Percentiles rank a stretch among this genome's conserved stretches.
Evolutionary conservation across 768 basidiomycete species (phyloP).

Genomic region (Tricholoma terreum): DNA sequence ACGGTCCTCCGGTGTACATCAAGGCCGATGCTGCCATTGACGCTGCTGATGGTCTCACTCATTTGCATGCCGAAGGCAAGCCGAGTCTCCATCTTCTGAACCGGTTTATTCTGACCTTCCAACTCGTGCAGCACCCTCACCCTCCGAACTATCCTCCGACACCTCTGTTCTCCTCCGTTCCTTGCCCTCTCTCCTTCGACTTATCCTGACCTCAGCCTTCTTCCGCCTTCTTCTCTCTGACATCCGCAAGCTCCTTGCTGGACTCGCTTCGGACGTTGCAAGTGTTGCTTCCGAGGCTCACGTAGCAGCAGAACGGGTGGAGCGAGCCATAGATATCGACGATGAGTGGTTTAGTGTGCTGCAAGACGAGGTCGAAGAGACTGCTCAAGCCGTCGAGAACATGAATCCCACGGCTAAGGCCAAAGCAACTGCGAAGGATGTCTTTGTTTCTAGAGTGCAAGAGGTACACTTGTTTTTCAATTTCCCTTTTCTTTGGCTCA

Average conservation of each 20-base stretch:
- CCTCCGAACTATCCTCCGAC: conserved; percentile 27
- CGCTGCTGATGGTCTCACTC: conserved; percentile 9
- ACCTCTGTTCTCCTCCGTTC: conserved; percentile 24
- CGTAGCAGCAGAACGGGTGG: conserved; percentile 29
- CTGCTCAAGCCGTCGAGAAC: background rate
- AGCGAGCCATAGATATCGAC: conserved; percentile 13
- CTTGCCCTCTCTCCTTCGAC: conserved; percentile 25
- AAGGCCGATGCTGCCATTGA: conserved; percentile 15
- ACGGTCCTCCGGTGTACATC: conserved; percentile 14
- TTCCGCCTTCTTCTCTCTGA: conserved; percentile 36
- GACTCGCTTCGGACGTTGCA: conserved; percentile 30
- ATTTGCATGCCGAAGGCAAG: conserved; percentile 12
- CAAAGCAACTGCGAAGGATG: background rate
- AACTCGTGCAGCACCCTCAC: conserved; percentile 16
- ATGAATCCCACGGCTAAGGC: background rate
- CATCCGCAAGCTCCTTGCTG: conserved; percentile 29
- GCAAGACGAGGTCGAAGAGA: background rate
- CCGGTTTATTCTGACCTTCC: background rate
- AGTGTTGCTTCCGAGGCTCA: conserved; percentile 29
- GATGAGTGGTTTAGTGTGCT: background rate
- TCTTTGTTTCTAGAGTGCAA: background rate
- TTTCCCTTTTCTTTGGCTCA: no score
- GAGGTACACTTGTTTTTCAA: no score
- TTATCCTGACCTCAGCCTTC: conserved; percentile 30
- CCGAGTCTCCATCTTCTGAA: background rate